Conservation (phyloP, 2,329 filamentous ascomycete species). For the Xylariomycetidae sp. region DNA sequence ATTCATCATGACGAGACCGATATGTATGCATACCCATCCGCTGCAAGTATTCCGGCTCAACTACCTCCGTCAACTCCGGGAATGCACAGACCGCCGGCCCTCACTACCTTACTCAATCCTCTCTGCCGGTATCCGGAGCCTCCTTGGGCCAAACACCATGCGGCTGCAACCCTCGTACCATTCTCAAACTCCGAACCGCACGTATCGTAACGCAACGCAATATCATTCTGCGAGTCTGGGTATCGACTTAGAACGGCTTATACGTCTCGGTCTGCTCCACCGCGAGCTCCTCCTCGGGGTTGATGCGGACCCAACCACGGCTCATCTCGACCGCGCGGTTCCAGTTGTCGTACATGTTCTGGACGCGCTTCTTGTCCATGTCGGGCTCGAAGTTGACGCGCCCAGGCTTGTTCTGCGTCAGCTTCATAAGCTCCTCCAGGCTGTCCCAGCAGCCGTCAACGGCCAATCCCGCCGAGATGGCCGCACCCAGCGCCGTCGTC, state of each 20-base stretch:
- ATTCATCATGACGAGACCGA: not conserved
- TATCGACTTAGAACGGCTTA: not conserved
- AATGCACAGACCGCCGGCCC: too few relatives aligned
- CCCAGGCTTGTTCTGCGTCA: conserved; percentile 59
- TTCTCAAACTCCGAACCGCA: not conserved
- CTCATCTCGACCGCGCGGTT: conserved; percentile 55
- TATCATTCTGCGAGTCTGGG: not conserved
- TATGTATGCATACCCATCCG: not conserved
- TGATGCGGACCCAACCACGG: conserved; percentile 42
- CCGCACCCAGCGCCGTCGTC: conserved; percentile 81
- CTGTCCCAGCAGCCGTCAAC: conserved; percentile 66
- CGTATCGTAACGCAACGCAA: not conserved
- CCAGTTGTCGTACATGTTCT: conserved; percentile 46
- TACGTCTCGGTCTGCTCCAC: conserved; percentile 2
- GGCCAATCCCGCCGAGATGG: conserved; percentile 83
- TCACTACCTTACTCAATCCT: too few relatives aligned
- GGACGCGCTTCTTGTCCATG: conserved; percentile 39
- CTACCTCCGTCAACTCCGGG: too few relatives aligned
- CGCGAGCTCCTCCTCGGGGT: conserved; percentile 17
- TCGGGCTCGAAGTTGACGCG: conserved; percentile 65
- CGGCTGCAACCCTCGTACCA: too few relatives aligned
- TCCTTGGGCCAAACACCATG: too few relatives aligned
- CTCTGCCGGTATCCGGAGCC: too few relatives aligned
- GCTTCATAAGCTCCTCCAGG: conserved; percentile 65
- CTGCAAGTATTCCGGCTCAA: too few relatives aligned